These are phyloP conservation scores for Rheum nobile DNA, from an alignment of 148 eudicot species.

Conservation along the genomic window DNA sequence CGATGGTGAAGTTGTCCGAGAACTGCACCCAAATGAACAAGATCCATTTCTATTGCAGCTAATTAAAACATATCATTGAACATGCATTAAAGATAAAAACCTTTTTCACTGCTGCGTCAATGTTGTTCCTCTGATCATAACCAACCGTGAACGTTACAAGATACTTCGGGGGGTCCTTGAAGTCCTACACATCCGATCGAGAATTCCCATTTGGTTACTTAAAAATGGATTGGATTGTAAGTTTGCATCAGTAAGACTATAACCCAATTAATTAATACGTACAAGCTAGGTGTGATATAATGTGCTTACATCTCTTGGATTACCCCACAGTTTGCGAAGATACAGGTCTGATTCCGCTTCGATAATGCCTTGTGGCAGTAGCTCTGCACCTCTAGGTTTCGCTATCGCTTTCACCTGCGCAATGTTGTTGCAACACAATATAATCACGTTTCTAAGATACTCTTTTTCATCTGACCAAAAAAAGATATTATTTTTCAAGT, in stretches of 20 bases:
- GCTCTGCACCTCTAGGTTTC: constrained; percentile 2
- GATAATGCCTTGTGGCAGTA: not conserved
- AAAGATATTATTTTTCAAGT: too few relatives aligned
- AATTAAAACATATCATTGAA: too few relatives aligned
- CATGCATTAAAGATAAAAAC: too few relatives aligned
- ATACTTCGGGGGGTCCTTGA: constrained; percentile 70
- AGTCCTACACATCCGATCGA: constrained; percentile 35
- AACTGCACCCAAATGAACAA: not conserved
- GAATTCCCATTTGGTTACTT: too few relatives aligned
- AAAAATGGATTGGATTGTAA: too few relatives aligned
- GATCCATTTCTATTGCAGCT: too few relatives aligned
- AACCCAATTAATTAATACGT: too few relatives aligned
- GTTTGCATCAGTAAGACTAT: too few relatives aligned
- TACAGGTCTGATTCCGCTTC: constrained; percentile 1
- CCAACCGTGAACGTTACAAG: constrained; percentile 93
- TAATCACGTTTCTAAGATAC: too few relatives aligned
- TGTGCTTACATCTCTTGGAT: not conserved
- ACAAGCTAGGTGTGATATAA: too few relatives aligned
- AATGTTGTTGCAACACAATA: too few relatives aligned
- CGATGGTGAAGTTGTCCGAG: constrained; percentile 4
- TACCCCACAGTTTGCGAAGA: not conserved
- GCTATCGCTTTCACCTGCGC: not conserved
- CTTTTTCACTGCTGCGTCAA: constrained; percentile 72
- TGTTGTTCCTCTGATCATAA: constrained; percentile 55
- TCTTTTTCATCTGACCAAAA: too few relatives aligned